These are phyloP conservation scores for Candida tetrigidarum DNA, from an alignment of 1,139 yeast species.

Conservation along the genomic window DNA sequence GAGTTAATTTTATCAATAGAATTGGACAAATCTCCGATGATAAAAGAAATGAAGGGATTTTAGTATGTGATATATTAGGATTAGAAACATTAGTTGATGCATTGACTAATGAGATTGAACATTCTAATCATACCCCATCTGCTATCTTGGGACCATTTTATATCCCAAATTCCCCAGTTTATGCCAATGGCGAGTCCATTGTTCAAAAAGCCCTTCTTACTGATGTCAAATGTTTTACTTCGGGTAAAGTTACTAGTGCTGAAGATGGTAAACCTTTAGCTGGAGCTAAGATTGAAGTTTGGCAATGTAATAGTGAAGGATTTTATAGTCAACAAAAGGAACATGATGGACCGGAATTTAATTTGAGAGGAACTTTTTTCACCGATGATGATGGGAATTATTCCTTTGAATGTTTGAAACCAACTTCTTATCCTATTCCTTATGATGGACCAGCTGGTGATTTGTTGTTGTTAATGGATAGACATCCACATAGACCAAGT, in stretches of 20 bases:
- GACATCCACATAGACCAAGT: slow-evolving; percentile 23
- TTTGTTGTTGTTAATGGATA: slow-evolving; percentile 20
- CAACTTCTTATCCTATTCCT: slow-evolving; percentile 22
- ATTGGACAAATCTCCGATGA: slow-evolving; percentile 21
- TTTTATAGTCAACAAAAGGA: slow-evolving; percentile 24
- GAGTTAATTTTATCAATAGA: slow-evolving; percentile 19
- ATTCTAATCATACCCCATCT: slow-evolving; percentile 27
- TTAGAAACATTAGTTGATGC: slow-evolving; percentile 20
- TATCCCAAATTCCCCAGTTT: slow-evolving; percentile 29
- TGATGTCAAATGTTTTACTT: slow-evolving; percentile 28
- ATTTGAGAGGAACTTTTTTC: slow-evolving; percentile 21
- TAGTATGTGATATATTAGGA: slow-evolving; percentile 20
- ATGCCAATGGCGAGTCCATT: slow-evolving; percentile 29
- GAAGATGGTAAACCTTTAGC: slow-evolving; percentile 19
- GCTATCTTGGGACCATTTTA: slow-evolving; percentile 36
- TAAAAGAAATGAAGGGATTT: slow-evolving; percentile 20
- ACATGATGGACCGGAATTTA: slow-evolving; percentile 27
- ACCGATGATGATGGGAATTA: slow-evolving; percentile 19
- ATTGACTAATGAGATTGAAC: slow-evolving; percentile 24
- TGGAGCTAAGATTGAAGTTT: slow-evolving; percentile 21
- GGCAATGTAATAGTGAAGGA: slow-evolving; percentile 23
- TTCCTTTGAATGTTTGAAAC: slow-evolving; percentile 19
- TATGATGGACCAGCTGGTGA: slow-evolving; percentile 23
- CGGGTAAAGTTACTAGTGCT: slow-evolving; percentile 24
- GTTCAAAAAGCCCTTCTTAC: slow-evolving; percentile 22